These are phyloP conservation scores for Tylopilus plumbeoviolaceoides DNA, from an alignment of 768 basidiomycete genomes.

Conservation along the genomic window DNA sequence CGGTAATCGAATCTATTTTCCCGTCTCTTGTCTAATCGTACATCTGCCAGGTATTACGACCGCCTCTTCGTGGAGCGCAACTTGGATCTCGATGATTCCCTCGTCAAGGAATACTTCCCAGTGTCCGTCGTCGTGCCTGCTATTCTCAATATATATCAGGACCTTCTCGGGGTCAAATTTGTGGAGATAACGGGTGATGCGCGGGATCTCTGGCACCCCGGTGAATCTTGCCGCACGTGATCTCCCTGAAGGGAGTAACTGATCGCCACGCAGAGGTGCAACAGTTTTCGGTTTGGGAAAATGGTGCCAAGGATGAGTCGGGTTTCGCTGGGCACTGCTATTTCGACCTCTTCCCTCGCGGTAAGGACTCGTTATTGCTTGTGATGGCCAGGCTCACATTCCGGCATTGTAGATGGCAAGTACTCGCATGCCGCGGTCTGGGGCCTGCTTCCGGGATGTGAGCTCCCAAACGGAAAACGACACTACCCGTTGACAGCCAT, in stretches of 20 bases:
- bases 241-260: no score
- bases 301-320: no score
- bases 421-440: conserved; percentile 89
- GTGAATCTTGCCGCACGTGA: no score
- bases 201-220: conserved; percentile 74
- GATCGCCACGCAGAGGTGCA: no score
- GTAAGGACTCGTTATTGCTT: no score
- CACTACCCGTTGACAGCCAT: conserved; percentile 76
- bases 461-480: conserved; percentile 50
- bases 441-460: conserved; percentile 66
- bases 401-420: conserved; percentile 50
- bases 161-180: conserved; percentile 73
- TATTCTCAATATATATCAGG: conserved; percentile 81
- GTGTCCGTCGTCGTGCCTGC: conserved; percentile 78
- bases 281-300: no score
- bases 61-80: conserved; percentile 54
- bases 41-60: conserved; percentile 26
- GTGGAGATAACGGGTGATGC: conserved; percentile 50
- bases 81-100: conserved; percentile 67
- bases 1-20: no score
- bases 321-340: no score
- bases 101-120: conserved; percentile 88
- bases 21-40: no score
- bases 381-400: no score
- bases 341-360: no score